Evolutionary conservation across 2,329 filamentous ascomycete species (phyloP), one percentile per base, ranked within the genome.

Genomic region (Exophiala bonariae): DNA sequence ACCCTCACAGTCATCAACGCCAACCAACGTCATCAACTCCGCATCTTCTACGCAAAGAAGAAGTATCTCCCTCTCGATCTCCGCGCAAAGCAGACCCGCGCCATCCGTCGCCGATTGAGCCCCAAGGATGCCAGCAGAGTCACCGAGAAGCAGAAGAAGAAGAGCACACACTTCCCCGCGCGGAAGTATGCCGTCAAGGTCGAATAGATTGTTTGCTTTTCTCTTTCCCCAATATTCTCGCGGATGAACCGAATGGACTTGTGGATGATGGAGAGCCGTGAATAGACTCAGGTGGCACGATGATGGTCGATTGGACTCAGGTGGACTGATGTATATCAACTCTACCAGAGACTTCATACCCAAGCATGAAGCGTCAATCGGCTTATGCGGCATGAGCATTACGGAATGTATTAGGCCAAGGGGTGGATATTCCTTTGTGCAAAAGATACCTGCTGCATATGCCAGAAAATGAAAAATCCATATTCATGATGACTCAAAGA

Each of bases 31-130:
- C 82, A 89, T 63, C 91, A 97, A 80, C 89, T 99, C 68, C 90
- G 91, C 67, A 82, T 97, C 63, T 97, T 97, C 87, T 99, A 99
- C 86, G 95, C 96, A 84, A 87, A 87, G 86, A 97, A 97, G 89
- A 97, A 96, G 83, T 96, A 96, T 84, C 79, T 90, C 60, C 93
- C 93, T 61, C 89, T 99, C 73, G 95, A 99, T 76, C 91, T 99
- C 80, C 89, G 93, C 77, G 77, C 90, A 72, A 97, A 97, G 88
- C 85, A 93, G 81, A 99, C 93, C 72, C 91, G 93, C 68, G 93
- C 91, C 72, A 95, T 97, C 79, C 90, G 93, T 71, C 89, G 95
- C 81, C 83, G 89, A 71, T 82, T 99, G 78, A 92, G 87, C 70
- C 86, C 89, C 75, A 83, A 95, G 82, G 92, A 99, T 78, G 85